Conservation (phyloP, 1,284 basidiomycete genomes). For the Leccinum pachyderme region DNA sequence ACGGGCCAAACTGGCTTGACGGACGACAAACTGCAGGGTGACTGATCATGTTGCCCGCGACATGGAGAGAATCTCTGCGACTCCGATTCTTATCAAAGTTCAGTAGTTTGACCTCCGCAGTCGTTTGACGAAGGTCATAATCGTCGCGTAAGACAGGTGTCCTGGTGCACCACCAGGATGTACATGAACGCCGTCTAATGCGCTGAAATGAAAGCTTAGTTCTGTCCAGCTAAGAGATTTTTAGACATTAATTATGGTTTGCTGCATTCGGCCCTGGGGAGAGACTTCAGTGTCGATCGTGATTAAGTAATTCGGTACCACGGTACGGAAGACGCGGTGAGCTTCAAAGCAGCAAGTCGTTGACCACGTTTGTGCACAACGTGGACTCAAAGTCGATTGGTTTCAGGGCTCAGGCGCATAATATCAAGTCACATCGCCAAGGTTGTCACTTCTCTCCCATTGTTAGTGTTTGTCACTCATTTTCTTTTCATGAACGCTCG, state of each 20-base stretch:
- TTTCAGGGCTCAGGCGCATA: constrained; percentile 24
- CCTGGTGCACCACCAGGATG: neutral
- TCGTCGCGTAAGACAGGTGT: neutral
- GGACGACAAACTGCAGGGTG: neutral
- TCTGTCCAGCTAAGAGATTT: neutral
- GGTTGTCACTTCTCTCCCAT: constrained; percentile 17
- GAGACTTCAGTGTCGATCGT: constrained; percentile 16
- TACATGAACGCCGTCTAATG: constrained; percentile 25
- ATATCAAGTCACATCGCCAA: constrained; percentile 30
- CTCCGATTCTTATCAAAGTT: neutral
- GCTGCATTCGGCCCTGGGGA: neutral
- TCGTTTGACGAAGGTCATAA: neutral
- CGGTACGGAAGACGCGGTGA: constrained; percentile 15
- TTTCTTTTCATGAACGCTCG: constrained; percentile 29
- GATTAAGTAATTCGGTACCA: constrained; percentile 25
- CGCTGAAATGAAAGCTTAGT: neutral
- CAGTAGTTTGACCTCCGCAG: neutral
- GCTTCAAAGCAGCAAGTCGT: constrained; percentile 10
- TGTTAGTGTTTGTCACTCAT: constrained; percentile 26
- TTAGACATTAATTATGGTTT: neutral
- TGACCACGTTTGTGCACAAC: constrained; percentile 24
- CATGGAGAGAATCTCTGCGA: neutral
- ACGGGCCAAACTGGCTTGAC: neutral
- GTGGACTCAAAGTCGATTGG: constrained; percentile 20
- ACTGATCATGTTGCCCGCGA: neutral